Evolutionary conservation across 2,329 filamentous ascomycete genomes (phyloP).

Genomic region (Coniella lustricola): DNA sequence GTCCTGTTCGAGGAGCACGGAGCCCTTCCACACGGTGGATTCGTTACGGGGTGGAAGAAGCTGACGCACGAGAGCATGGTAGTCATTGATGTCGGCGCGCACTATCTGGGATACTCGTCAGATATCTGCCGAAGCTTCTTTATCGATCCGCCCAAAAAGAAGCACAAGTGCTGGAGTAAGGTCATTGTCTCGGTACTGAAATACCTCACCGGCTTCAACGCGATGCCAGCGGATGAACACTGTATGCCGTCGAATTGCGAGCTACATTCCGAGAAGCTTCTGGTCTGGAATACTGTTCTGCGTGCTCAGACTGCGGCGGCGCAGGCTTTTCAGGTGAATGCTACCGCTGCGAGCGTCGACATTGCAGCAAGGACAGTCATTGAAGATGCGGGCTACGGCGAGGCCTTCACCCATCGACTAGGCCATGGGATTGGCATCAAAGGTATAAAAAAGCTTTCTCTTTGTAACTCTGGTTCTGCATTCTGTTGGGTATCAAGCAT

Average conservation of each 20-base stretch:
- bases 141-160: slow-evolving; percentile 27
- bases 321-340: slow-evolving; percentile 40
- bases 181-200: background rate
- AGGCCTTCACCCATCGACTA: slow-evolving; percentile 53
- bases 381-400: slow-evolving; percentile 49
- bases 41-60: slow-evolving; percentile 42
- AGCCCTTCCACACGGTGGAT: slow-evolving; percentile 46
- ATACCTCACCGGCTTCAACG: background rate
- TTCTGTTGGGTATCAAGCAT: background rate
- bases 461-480: too few relatives aligned
- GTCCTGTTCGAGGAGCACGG: slow-evolving; percentile 54
- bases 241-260: slow-evolving; percentile 6
- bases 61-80: slow-evolving; percentile 49
- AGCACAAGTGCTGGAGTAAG: background rate
- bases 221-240: background rate
- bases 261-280: slow-evolving; percentile 41
- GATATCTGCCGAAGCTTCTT: slow-evolving; percentile 60
- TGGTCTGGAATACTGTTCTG: slow-evolving; percentile 54
- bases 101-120: slow-evolving; percentile 55
- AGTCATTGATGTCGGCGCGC: slow-evolving; percentile 56
- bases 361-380: slow-evolving; percentile 54
- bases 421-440: slow-evolving; percentile 62
- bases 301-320: slow-evolving; percentile 53
- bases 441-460: slow-evolving; percentile 22
- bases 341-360: slow-evolving; percentile 53